Evolutionary conservation across 208 protist genomes (phyloP).

Genomic region (Trypanosoma scelopori): DNA sequence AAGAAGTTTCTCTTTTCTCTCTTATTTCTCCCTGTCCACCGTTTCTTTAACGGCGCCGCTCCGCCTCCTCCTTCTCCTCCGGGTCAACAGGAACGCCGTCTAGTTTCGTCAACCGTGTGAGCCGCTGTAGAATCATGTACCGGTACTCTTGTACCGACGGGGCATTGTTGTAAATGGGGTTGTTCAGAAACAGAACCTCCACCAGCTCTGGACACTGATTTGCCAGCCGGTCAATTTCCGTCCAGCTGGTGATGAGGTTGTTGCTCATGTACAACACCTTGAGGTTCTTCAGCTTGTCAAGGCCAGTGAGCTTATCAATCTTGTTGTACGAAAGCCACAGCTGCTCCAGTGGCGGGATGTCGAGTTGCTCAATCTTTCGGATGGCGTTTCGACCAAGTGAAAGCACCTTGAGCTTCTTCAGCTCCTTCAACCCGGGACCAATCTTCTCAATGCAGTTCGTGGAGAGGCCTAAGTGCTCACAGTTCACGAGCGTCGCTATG

Average conservation of each 20-base stretch:
- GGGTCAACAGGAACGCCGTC: slow-evolving; percentile 89
- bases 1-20: slow-evolving; percentile 3
- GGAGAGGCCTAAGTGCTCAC: slow-evolving; percentile 91
- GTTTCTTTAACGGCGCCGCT: slow-evolving; percentile 62
- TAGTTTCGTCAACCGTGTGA: slow-evolving; percentile 83
- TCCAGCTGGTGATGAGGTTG: slow-evolving; percentile 95
- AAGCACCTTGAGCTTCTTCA: slow-evolving; percentile 92
- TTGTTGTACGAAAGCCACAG: slow-evolving; percentile 97
- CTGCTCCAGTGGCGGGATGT: slow-evolving; percentile 92
- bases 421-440: slow-evolving; percentile 83
- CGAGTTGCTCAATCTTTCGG: slow-evolving; percentile 95
- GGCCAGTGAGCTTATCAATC: slow-evolving; percentile 92
- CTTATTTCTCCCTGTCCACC: not conserved
- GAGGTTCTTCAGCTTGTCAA: slow-evolving; percentile 93
- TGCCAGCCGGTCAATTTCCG: slow-evolving; percentile 91
- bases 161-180: slow-evolving; percentile 86
- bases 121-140: slow-evolving; percentile 84
- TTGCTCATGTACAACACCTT: slow-evolving; percentile 93
- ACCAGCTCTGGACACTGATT: slow-evolving; percentile 92
- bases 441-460: slow-evolving; percentile 96
- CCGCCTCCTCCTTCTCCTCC: slow-evolving; percentile 91
- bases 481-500: slow-evolving; percentile 82
- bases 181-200: slow-evolving; percentile 93
- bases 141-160: slow-evolving; percentile 81
- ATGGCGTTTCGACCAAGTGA: slow-evolving; percentile 94